Evolutionary conservation across 1,284 basidiomycete genomes (phyloP).

Genomic region (Boletus mariae): DNA sequence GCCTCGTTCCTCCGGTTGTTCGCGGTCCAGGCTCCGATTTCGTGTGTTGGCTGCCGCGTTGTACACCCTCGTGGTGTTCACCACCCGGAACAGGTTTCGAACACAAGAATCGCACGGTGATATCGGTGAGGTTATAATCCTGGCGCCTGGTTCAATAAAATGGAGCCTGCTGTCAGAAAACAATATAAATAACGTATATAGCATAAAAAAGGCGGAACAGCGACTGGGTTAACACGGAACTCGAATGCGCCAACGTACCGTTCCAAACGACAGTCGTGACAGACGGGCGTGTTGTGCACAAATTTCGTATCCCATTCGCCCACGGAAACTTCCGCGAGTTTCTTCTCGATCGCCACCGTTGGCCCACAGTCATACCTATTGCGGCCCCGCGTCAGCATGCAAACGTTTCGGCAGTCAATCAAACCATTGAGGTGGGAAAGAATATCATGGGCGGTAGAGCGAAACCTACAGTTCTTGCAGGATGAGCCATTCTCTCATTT

Average conservation of each 20-base stretch:
- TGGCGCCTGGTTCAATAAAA: conserved; percentile 38
- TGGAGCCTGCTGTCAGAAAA: conserved; percentile 18
- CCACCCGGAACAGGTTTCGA: conserved; percentile 20
- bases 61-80: conserved; percentile 25
- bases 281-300: conserved; percentile 51
- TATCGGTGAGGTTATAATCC: conserved; percentile 49
- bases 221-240: conserved; percentile 10
- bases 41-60: conserved; percentile 24
- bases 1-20: conserved; percentile 39
- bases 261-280: conserved; percentile 56
- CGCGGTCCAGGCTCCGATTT: conserved; percentile 29
- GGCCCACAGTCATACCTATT: conserved; percentile 59
- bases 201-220: background rate
- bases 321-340: conserved; percentile 28
- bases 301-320: conserved; percentile 34
- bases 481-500: conserved; percentile 59
- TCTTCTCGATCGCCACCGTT: conserved; percentile 51
- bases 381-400: conserved; percentile 12
- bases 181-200: conserved; percentile 9
- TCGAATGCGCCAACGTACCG: conserved; percentile 41
- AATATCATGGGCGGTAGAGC: conserved; percentile 5
- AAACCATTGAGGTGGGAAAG: conserved; percentile 7
- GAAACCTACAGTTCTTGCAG: conserved; percentile 52
- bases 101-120: conserved; percentile 43
- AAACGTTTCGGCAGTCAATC: conserved; percentile 8